Evolutionary conservation across 2,329 filamentous ascomycete genomes (phyloP).

Genomic region (Peltaster fructicola): DNA sequence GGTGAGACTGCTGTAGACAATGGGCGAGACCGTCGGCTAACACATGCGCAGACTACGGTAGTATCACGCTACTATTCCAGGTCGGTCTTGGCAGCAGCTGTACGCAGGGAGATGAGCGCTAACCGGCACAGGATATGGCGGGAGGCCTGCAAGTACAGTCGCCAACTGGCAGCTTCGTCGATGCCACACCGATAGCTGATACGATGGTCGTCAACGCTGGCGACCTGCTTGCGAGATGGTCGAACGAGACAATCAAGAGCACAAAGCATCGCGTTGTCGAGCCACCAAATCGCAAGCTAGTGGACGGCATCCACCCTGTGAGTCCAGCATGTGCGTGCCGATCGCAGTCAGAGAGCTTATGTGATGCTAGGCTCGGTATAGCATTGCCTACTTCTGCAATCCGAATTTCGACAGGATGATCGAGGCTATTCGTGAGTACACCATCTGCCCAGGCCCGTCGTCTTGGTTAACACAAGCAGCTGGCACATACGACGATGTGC

Average conservation of each 20-base stretch:
- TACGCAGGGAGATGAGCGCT: too few species aligned
- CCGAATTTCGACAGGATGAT: constrained; percentile 62
- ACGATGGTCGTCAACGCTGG: constrained; percentile 77
- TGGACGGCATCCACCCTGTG: constrained; percentile 49
- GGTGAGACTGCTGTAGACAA: constrained; percentile 11
- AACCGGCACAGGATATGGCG: constrained; percentile 28
- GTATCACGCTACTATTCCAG: constrained; percentile 34
- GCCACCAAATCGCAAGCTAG: constrained; percentile 38
- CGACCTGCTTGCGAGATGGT: constrained; percentile 70
- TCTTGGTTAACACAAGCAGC: too few species aligned
- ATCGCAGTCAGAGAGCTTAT: too few species aligned
- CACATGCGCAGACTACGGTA: too few species aligned
- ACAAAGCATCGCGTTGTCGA: constrained; percentile 79
- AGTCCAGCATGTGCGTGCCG: too few species aligned
- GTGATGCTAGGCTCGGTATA: too few species aligned
- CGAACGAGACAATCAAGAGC: constrained; percentile 75
- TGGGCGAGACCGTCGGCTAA: too few species aligned
- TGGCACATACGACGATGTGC: constrained; percentile 48
- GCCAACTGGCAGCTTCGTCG: constrained; percentile 54
- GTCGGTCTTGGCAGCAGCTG: too few species aligned
- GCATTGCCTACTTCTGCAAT: constrained; percentile 85
- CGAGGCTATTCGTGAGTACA: constrained; percentile 64
- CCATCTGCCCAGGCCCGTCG: too few species aligned
- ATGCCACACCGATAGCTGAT: constrained; percentile 61
- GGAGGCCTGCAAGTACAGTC: constrained; percentile 44